phyloP scores from a whole-genome alignment of 495 filamentous ascomycete genomes.

The Aspergillus carlsbadensis region DNA sequence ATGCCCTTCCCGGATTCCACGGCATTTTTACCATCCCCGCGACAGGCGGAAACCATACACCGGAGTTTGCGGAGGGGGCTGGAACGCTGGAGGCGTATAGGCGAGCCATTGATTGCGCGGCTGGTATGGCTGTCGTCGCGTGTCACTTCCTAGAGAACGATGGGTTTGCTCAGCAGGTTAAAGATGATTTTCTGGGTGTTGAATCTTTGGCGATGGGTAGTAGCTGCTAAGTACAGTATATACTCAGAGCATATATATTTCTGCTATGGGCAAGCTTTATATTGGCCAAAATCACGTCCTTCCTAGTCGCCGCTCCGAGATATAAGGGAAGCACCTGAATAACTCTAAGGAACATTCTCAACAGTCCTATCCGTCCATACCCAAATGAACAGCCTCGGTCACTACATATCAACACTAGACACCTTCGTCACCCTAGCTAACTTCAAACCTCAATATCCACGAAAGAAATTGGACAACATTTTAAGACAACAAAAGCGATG shows the following conservation, averaged over 20 bases:
- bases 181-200: conserved; percentile 23
- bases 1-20: conserved; percentile 57
- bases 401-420: no score
- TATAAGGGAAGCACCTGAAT: no score
- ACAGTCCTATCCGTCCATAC: no score
- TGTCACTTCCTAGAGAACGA: conserved; percentile 48
- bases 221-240: conserved; percentile 24
- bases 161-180: conserved; percentile 31
- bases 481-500: no score
- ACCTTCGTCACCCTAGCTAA: no score
- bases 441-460: no score
- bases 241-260: neutral
- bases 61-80: conserved; percentile 51
- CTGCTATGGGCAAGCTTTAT: neutral
- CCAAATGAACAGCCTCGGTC: no score
- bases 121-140: conserved; percentile 56
- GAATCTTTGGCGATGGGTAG: neutral
- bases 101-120: conserved; percentile 48
- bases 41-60: conserved; percentile 53
- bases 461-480: no score
- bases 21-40: conserved; percentile 53
- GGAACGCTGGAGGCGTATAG: conserved; percentile 48
- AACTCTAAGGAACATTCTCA: no score
- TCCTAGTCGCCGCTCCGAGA: no score
- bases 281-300: no score